Evolutionary conservation across 495 filamentous ascomycete species (phyloP).

Genomic region (Xeromyces bisporus): DNA sequence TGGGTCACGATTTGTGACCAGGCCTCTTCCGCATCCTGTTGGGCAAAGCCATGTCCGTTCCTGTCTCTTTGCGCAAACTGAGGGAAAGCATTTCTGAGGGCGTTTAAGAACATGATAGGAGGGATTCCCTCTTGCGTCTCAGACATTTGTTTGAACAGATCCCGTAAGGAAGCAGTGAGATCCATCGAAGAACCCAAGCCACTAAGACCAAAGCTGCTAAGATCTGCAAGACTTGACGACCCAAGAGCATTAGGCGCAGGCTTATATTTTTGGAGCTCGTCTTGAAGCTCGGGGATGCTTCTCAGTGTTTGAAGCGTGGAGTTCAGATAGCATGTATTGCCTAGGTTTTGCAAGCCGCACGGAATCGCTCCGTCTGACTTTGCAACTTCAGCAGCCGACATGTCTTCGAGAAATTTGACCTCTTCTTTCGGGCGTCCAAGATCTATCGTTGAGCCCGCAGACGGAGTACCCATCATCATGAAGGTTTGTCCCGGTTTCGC

Average conservation of each 20-base stretch:
- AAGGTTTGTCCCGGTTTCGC: slow-evolving; percentile 75
- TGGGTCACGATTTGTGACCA: slow-evolving; percentile 94
- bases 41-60: slow-evolving; percentile 68
- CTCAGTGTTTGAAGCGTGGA: slow-evolving; percentile 82
- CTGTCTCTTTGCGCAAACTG: slow-evolving; percentile 82
- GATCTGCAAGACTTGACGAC: slow-evolving; percentile 23
- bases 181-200: slow-evolving; percentile 47
- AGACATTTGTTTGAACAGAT: slow-evolving; percentile 86
- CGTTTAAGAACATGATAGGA: slow-evolving; percentile 69
- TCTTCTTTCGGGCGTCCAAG: slow-evolving; percentile 64
- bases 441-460: slow-evolving; percentile 33
- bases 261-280: slow-evolving; percentile 56
- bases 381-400: slow-evolving; percentile 89
- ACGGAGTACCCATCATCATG: slow-evolving; percentile 94
- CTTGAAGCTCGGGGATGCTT: slow-evolving; percentile 79
- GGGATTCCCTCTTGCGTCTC: slow-evolving; percentile 79
- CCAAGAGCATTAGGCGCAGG: slow-evolving; percentile 19
- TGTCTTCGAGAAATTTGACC: slow-evolving; percentile 85
- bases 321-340: slow-evolving; percentile 97
- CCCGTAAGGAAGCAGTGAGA: slow-evolving; percentile 61
- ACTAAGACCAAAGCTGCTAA: slow-evolving; percentile 43
- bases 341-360: slow-evolving; percentile 79
- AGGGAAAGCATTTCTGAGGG: slow-evolving; percentile 67
- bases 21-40: slow-evolving; percentile 96
- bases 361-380: slow-evolving; percentile 68